phyloP scores from a whole-genome alignment of 2,329 filamentous ascomycete species.

The Tricladium varicosporioides region DNA sequence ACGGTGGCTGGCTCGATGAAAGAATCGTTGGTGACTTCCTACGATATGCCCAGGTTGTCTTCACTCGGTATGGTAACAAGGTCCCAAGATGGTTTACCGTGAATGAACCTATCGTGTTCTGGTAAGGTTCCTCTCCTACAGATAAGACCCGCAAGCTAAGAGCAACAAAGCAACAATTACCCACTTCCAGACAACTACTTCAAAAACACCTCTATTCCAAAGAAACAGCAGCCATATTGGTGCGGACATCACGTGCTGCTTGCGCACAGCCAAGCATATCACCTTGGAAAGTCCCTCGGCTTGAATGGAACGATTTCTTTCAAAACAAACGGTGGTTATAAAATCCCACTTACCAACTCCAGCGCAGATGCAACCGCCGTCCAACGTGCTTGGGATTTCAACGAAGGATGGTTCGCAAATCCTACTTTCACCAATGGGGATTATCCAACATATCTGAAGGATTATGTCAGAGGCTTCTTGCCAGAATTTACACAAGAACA shows the following conservation, averaged over 20 bases:
- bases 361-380: conserved; percentile 24
- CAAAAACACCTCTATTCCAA: conserved; percentile 35
- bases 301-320: conserved; percentile 49
- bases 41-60: conserved; percentile 49
- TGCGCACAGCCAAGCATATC: conserved; percentile 46
- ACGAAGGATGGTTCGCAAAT: conserved; percentile 49
- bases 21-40: conserved; percentile 49
- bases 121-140: conserved; percentile 6
- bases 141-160: neutral
- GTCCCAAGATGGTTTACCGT: conserved; percentile 52
- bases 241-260: conserved; percentile 45
- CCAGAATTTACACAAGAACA: conserved; percentile 46
- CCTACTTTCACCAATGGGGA: conserved; percentile 50
- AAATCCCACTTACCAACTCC: conserved; percentile 43
- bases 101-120: conserved; percentile 47
- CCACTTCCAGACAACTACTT: conserved; percentile 36
- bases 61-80: conserved; percentile 49
- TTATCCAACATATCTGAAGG: conserved; percentile 47
- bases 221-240: conserved; percentile 38
- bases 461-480: conserved; percentile 44
- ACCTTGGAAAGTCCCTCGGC: conserved; percentile 51
- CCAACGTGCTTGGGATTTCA: conserved; percentile 34
- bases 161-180: conserved; percentile 2
- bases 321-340: conserved; percentile 43
- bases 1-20: conserved; percentile 44